phyloP scores from a whole-genome alignment of 2,329 filamentous ascomycete genomes.

The Leptographium wingfieldii region DNA sequence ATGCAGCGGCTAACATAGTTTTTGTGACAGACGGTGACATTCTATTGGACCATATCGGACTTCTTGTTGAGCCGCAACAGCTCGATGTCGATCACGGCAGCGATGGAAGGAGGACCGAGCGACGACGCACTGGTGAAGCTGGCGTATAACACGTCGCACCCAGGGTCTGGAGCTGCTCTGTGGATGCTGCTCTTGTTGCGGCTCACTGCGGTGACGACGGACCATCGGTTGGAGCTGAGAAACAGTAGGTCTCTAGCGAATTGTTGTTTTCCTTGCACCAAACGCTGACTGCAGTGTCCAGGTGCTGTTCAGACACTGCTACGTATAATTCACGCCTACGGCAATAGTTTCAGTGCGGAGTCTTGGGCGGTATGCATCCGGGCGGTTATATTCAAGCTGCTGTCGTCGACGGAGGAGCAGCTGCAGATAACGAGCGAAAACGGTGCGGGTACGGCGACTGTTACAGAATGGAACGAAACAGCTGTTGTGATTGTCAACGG shows the following conservation, averaged over 20 bases:
- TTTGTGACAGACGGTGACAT: conserved; percentile 60
- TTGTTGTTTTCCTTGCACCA: conserved; percentile 20
- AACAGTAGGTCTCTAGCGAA: conserved; percentile 43
- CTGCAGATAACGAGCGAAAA: conserved; percentile 27
- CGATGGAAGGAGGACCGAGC: conserved; percentile 39
- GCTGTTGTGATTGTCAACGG: conserved; percentile 62
- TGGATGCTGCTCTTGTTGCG: conserved; percentile 68
- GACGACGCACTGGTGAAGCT: conserved; percentile 45
- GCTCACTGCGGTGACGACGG: conserved; percentile 57
- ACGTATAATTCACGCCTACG: conserved; percentile 84
- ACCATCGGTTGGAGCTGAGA: conserved; percentile 61
- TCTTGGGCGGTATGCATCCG: conserved; percentile 78
- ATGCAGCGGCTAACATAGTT: not conserved
- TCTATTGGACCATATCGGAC: conserved; percentile 92
- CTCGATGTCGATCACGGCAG: conserved; percentile 43
- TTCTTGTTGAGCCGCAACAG: conserved; percentile 55
- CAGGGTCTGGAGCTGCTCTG: conserved; percentile 55
- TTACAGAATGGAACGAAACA: conserved; percentile 58
- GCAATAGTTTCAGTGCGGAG: conserved; percentile 61
- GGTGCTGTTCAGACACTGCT: conserved; percentile 80
- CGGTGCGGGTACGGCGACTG: conserved; percentile 27
- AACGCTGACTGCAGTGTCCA: conserved; percentile 13
- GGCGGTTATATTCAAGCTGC: conserved; percentile 65
- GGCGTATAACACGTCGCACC: conserved; percentile 44
- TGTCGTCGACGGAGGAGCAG: conserved; percentile 55